These are phyloP conservation scores for Eutypella sp. DNA, from an alignment of 2,329 filamentous ascomycete species.

Conservation along the genomic window DNA sequence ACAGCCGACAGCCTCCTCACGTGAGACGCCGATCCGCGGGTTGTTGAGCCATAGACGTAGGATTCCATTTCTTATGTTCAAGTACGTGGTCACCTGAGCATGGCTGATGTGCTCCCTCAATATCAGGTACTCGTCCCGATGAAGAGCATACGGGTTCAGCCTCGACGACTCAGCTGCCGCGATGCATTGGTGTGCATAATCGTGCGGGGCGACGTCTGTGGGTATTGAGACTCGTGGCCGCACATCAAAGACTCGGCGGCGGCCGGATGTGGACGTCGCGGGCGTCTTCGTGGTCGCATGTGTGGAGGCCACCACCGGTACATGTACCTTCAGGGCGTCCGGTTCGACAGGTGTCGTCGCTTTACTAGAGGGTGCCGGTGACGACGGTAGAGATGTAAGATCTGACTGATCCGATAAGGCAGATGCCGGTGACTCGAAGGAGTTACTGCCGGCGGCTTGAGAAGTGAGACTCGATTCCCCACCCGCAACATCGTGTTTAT, in stretches of 20 bases:
- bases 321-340: constrained; percentile 31
- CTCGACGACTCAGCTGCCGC: constrained; percentile 84
- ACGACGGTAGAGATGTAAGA: constrained; percentile 48
- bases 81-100: constrained; percentile 86
- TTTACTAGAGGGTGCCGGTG: constrained; percentile 49
- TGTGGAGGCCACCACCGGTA: constrained; percentile 10
- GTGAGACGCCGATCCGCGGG: constrained; percentile 73
- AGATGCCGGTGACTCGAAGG: constrained; percentile 50
- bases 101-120: constrained; percentile 78
- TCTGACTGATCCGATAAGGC: constrained; percentile 51
- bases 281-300: constrained; percentile 19
- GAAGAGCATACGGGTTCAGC: constrained; percentile 82
- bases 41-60: constrained; percentile 85
- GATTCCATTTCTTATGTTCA: constrained; percentile 95
- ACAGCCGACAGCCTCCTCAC: constrained; percentile 85
- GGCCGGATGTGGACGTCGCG: constrained; percentile 12
- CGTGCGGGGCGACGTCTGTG: constrained; percentile 60
- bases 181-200: constrained; percentile 90
- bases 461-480: constrained; percentile 2
- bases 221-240: constrained; percentile 82
- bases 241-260: constrained; percentile 48
- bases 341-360: constrained; percentile 55
- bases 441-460: constrained; percentile 27
- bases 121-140: constrained; percentile 77
- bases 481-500: constrained; percentile 21